Conservation (phyloP, 768 basidiomycete genomes). For the Tubosaeta sp. region DNA sequence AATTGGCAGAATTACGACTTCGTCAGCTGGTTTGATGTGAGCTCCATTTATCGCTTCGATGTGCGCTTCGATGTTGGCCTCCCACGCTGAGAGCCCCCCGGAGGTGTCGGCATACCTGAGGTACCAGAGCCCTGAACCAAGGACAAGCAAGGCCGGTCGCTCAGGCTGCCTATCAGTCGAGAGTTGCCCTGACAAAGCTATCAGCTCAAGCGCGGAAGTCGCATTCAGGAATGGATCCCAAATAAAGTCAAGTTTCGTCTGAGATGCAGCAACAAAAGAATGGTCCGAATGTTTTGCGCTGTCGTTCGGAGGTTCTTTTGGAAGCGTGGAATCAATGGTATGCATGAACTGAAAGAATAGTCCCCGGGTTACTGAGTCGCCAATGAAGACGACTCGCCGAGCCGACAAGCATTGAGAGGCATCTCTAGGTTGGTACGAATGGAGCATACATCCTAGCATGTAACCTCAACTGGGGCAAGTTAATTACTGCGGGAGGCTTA, state of each 20-base stretch:
- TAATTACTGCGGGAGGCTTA: conserved; percentile 24
- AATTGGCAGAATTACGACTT: conserved; percentile 74
- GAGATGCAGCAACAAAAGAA: conserved; percentile 40
- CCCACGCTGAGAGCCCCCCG: conserved; percentile 78
- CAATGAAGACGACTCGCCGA: conserved; percentile 68
- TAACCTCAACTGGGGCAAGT: conserved; percentile 4
- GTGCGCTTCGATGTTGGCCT: conserved; percentile 63
- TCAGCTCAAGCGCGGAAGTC: conserved; percentile 46
- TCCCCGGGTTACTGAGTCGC: conserved; percentile 78
- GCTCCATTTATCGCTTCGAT: conserved; percentile 45
- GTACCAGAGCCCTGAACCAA: conserved; percentile 90
- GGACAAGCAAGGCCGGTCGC: conserved; percentile 64
- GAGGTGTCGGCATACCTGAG: conserved; percentile 68
- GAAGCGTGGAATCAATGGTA: conserved; percentile 53
- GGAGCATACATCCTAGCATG: conserved; percentile 71
- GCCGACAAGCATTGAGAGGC: conserved; percentile 51
- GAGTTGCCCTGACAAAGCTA: conserved; percentile 24
- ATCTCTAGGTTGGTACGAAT: conserved; percentile 56
- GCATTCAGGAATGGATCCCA: conserved; percentile 91
- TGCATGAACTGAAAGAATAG: conserved; percentile 75
- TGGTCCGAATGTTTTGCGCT: conserved; percentile 70
- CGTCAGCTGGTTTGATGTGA: conserved; percentile 52
- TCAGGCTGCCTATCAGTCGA: conserved; percentile 6
- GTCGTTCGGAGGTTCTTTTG: conserved; percentile 47
- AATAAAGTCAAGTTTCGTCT: conserved; percentile 52